Percentiles rank a stretch among this genome's conserved stretches.
Evolutionary conservation across 345 rosid species (phyloP).

Genomic region (Syzygium aromaticum): DNA sequence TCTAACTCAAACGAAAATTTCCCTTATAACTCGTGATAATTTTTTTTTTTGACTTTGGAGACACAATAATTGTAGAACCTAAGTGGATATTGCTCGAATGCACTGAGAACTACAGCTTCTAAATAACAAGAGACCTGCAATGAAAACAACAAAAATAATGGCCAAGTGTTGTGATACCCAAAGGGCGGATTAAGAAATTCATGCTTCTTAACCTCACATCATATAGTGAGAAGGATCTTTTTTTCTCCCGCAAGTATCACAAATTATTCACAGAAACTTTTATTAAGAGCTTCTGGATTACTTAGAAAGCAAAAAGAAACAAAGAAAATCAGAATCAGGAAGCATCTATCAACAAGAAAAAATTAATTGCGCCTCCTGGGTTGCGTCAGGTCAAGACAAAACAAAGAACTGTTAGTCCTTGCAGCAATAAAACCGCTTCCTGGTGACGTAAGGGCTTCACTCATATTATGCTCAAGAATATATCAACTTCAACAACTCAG

Average conservation of each 20-base stretch:
- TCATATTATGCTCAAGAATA: not conserved
- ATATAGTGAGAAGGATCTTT: not conserved
- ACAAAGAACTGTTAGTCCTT: not conserved
- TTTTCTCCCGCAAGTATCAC: not conserved
- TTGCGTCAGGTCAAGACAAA: not conserved
- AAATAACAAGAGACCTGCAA: not conserved
- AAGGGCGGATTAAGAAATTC: not conserved
- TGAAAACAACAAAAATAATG: not conserved
- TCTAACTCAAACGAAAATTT: not conserved
- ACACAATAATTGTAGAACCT: not conserved
- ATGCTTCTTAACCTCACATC: not conserved
- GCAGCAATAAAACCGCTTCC: not conserved
- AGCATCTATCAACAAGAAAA: not conserved
- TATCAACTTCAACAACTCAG: constrained; percentile 1
- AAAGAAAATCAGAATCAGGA: not conserved
- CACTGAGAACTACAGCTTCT: not conserved
- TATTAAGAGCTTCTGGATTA: not conserved
- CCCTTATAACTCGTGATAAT: not conserved
- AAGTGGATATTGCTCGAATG: not conserved
- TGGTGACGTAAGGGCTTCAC: not conserved
- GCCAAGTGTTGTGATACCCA: not conserved
- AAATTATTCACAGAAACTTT: not conserved
- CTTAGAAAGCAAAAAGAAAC: not conserved
- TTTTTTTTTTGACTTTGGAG: not conserved
- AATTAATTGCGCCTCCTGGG: not conserved